A percentile compares a stretch with the other conserved stretches of the same genome.
These are phyloP conservation scores for Linderina pennispora DNA, from an alignment of 192 early-diverging fungal genomes.

Conservation along the genomic window DNA sequence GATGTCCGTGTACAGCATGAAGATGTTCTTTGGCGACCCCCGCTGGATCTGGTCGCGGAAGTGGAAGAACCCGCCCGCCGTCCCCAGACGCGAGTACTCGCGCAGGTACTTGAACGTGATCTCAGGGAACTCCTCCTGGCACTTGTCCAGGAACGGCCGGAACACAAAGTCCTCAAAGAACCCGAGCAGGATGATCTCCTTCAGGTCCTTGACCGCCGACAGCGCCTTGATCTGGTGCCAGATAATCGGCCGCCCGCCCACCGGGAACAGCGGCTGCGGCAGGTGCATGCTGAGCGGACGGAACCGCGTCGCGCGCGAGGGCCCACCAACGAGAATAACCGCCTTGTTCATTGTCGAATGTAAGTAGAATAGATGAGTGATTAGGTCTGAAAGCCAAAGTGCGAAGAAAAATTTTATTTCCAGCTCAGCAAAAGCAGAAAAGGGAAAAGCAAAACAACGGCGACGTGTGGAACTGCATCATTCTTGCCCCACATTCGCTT, in stretches of 20 bases:
- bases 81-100: slow-evolving; percentile 95
- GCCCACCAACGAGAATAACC: slow-evolving; percentile 95
- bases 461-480: too few species aligned
- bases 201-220: slow-evolving; percentile 78
- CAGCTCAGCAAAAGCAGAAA: too few species aligned
- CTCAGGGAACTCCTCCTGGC: slow-evolving; percentile 79
- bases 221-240: slow-evolving; percentile 94
- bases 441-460: too few species aligned
- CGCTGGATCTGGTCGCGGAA: slow-evolving; percentile 97
- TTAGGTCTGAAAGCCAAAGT: too few species aligned
- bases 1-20: slow-evolving; percentile 97
- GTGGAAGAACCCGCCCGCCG: slow-evolving; percentile 95
- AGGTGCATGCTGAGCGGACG: slow-evolving; percentile 92
- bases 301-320: slow-evolving; percentile 95
- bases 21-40: slow-evolving; percentile 85
- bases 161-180: slow-evolving; percentile 97
- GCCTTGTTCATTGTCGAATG: slow-evolving; percentile 60
- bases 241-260: slow-evolving; percentile 94
- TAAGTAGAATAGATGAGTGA: too few species aligned
- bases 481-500: too few species aligned
- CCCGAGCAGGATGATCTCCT: slow-evolving; percentile 92
- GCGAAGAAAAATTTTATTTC: too few species aligned
- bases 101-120: slow-evolving; percentile 91
- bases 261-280: slow-evolving; percentile 98
- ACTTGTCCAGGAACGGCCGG: slow-evolving; percentile 78